Evolutionary conservation across 108 stramenopile species (phyloP).

Genomic region (Fragilaria radians): DNA sequence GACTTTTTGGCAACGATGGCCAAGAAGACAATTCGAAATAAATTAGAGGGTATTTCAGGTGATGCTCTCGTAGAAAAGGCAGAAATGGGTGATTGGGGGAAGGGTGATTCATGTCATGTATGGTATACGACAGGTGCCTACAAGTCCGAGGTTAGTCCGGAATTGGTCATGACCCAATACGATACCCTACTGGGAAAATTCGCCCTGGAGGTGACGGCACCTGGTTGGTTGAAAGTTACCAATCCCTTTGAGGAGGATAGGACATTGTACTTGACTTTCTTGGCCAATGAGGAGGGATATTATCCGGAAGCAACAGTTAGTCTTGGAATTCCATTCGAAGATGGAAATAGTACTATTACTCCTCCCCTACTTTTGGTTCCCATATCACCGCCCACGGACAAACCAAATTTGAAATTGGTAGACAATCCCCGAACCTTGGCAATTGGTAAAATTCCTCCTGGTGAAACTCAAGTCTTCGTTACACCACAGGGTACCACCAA

Average conservation of each 20-base stretch:
- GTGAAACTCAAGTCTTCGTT: background rate
- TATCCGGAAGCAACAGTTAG: background rate
- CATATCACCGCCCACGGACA: background rate
- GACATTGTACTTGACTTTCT: constrained; percentile 33
- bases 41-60: background rate
- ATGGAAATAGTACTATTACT: no score
- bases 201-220: constrained; percentile 3
- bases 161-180: background rate
- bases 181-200: background rate
- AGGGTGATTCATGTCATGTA: constrained; percentile 17
- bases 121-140: constrained; percentile 1
- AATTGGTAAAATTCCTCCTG: constrained; percentile 7
- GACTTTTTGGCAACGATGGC: background rate
- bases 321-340: background rate
- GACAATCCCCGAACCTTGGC: background rate
- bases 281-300: constrained; percentile 10
- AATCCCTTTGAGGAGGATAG: constrained; percentile 38
- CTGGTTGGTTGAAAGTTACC: constrained; percentile 14
- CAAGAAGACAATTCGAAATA: background rate
- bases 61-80: background rate
- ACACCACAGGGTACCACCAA: constrained; percentile 1
- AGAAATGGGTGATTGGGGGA: constrained; percentile 29
- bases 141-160: background rate
- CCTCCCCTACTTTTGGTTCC: background rate
- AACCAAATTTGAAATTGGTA: background rate